These are phyloP conservation scores for Rhodotorula sp. DNA, from an alignment of 1,284 basidiomycete species.

Conservation along the genomic window DNA sequence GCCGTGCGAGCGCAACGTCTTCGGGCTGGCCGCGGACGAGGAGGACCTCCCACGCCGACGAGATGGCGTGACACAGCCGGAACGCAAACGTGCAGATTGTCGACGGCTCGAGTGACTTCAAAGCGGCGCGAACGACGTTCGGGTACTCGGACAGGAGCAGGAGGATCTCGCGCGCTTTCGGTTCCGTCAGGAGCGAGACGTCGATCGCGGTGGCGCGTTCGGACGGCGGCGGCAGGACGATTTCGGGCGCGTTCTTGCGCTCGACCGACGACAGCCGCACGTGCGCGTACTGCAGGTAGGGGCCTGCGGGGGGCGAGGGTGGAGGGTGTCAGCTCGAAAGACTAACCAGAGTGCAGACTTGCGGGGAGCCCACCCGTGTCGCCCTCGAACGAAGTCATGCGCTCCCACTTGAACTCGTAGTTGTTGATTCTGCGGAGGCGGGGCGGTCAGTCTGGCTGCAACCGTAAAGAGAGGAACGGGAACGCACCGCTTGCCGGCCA, in stretches of 20 bases:
- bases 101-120: slow-evolving; percentile 84
- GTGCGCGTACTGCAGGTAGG: slow-evolving; percentile 95
- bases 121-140: slow-evolving; percentile 78
- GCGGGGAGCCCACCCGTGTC: too few species aligned
- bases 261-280: slow-evolving; percentile 89
- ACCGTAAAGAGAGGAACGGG: too few species aligned
- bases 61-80: slow-evolving; percentile 65
- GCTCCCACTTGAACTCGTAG: slow-evolving; percentile 91
- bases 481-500: slow-evolving; percentile 81
- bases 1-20: slow-evolving; percentile 74
- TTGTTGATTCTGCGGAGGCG: slow-evolving; percentile 74
- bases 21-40: slow-evolving; percentile 72
- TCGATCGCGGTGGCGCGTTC: slow-evolving; percentile 63
- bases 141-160: slow-evolving; percentile 87
- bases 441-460: background rate
- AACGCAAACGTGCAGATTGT: slow-evolving; percentile 66
- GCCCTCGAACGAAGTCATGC: slow-evolving; percentile 94
- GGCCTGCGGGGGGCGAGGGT: slow-evolving; percentile 44
- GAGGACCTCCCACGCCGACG: slow-evolving; percentile 81
- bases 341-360: too few species aligned
- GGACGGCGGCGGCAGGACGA: slow-evolving; percentile 68
- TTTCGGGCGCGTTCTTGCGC: slow-evolving; percentile 82
- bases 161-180: slow-evolving; percentile 80
- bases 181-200: slow-evolving; percentile 64
- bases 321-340: background rate